A percentile compares a stretch with the other conserved stretches of the same genome.
Evolutionary conservation across 179 eudicot species (phyloP).

Genomic region (Amaranthus tricolor): DNA sequence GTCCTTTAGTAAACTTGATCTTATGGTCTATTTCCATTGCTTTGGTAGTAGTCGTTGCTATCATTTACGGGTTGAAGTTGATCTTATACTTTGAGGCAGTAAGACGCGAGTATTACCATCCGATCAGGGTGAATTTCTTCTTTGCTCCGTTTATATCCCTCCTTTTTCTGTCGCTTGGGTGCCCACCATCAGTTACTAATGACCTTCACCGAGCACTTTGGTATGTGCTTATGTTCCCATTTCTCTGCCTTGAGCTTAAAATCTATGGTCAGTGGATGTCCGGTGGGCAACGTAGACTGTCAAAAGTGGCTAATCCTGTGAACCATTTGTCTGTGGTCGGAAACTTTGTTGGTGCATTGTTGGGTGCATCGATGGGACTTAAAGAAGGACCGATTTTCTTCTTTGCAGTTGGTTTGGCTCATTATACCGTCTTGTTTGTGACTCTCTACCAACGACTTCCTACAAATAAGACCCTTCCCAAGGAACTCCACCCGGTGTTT

Average conservation of each 20-base stretch:
- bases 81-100: constrained; percentile 87
- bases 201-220: constrained; percentile 48
- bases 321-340: constrained; percentile 83
- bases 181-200: constrained; percentile 49
- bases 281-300: constrained; percentile 81
- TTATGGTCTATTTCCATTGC: constrained; percentile 65
- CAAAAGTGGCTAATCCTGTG: constrained; percentile 90
- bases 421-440: constrained; percentile 75
- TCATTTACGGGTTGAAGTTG: constrained; percentile 51
- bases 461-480: constrained; percentile 87
- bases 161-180: constrained; percentile 64
- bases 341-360: constrained; percentile 81
- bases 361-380: constrained; percentile 84
- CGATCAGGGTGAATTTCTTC: constrained; percentile 83
- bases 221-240: constrained; percentile 81
- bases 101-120: constrained; percentile 89
- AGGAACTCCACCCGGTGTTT: constrained; percentile 93
- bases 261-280: constrained; percentile 98
- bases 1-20: constrained; percentile 48
- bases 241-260: constrained; percentile 71
- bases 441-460: constrained; percentile 89
- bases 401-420: constrained; percentile 89
- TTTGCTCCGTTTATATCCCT: constrained; percentile 84
- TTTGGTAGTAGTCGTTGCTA: constrained; percentile 35
- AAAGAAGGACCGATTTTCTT: constrained; percentile 90